Evolutionary conservation across 2,329 filamentous ascomycete species (phyloP).

Genomic region (Neocucurbitaria cava): DNA sequence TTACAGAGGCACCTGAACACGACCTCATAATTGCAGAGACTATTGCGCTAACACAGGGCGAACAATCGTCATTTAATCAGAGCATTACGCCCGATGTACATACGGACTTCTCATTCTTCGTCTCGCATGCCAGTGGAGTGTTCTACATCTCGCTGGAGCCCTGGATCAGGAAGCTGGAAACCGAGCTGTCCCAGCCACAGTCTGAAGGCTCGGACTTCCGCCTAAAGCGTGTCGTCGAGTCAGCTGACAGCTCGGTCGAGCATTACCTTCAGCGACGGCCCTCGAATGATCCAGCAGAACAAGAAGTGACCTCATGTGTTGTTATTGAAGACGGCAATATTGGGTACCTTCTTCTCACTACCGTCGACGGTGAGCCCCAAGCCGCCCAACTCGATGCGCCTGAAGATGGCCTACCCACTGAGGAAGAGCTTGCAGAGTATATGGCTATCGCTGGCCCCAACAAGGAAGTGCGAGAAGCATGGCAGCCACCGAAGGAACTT

Average conservation of each 20-base stretch:
- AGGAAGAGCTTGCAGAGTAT: conserved; percentile 36
- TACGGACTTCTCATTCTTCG: conserved; percentile 65
- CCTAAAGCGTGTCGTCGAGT: conserved; percentile 62
- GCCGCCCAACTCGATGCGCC: conserved; percentile 61
- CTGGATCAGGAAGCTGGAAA: conserved; percentile 64
- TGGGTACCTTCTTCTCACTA: conserved; percentile 64
- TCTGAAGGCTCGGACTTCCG: conserved; percentile 63
- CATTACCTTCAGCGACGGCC: conserved; percentile 52
- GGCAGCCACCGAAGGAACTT: conserved; percentile 68
- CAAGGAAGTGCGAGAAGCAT: conserved; percentile 68
- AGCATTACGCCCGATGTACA: conserved; percentile 63
- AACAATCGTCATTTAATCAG: conserved; percentile 53
- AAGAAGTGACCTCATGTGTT: conserved; percentile 56
- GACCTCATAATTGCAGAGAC: conserved; percentile 52
- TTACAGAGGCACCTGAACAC: conserved; percentile 29
- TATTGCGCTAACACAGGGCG: conserved; percentile 37
- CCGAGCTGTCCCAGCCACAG: conserved; percentile 61
- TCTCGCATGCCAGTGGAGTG: conserved; percentile 62
- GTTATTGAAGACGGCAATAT: conserved; percentile 63
- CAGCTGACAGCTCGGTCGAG: conserved; percentile 57
- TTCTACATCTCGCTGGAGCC: conserved; percentile 62
- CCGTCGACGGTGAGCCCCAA: conserved; percentile 55
- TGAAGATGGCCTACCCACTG: conserved; percentile 37
- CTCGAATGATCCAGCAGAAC: conserved; percentile 16
- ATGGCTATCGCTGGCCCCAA: conserved; percentile 24